These are phyloP conservation scores for Fragilariopsis cylindrus DNA, from an alignment of 108 stramenopile species.

Conservation along the genomic window DNA sequence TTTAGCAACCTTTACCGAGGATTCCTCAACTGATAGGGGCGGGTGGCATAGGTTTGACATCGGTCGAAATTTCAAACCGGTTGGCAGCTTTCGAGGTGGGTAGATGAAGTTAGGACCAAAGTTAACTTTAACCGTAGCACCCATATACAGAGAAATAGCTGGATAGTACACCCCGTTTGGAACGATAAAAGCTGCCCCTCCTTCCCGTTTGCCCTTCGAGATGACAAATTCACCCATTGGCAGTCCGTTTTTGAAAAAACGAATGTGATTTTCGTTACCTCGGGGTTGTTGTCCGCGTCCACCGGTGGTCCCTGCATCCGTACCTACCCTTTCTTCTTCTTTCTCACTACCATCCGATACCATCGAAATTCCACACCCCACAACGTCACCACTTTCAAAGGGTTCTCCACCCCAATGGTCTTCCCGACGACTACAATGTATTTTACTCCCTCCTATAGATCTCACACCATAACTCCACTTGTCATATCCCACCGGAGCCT, in stretches of 20 bases:
- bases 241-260: constrained; percentile 92
- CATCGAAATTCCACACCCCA: constrained; percentile 88
- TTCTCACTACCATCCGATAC: neutral
- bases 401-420: constrained; percentile 79
- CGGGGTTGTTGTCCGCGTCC: neutral
- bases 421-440: constrained; percentile 69
- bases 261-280: constrained; percentile 57
- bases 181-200: constrained; percentile 71
- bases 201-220: constrained; percentile 45
- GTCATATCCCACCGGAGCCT: constrained; percentile 97
- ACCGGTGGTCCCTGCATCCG: neutral
- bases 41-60: constrained; percentile 54
- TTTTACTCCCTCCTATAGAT: constrained; percentile 75
- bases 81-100: constrained; percentile 51
- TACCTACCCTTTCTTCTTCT: constrained; percentile 1
- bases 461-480: constrained; percentile 90
- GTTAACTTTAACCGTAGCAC: constrained; percentile 66
- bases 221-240: constrained; percentile 66
- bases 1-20: constrained; percentile 43
- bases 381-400: constrained; percentile 87
- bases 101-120: constrained; percentile 86
- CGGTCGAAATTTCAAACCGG: constrained; percentile 45
- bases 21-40: constrained; percentile 65
- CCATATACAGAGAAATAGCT: constrained; percentile 77
- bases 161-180: constrained; percentile 77